A percentile compares a stretch with the other conserved stretches of the same genome.
These are phyloP conservation scores for Thelonectria discophora DNA, from an alignment of 2,329 filamentous ascomycete genomes.

Conservation along the genomic window DNA sequence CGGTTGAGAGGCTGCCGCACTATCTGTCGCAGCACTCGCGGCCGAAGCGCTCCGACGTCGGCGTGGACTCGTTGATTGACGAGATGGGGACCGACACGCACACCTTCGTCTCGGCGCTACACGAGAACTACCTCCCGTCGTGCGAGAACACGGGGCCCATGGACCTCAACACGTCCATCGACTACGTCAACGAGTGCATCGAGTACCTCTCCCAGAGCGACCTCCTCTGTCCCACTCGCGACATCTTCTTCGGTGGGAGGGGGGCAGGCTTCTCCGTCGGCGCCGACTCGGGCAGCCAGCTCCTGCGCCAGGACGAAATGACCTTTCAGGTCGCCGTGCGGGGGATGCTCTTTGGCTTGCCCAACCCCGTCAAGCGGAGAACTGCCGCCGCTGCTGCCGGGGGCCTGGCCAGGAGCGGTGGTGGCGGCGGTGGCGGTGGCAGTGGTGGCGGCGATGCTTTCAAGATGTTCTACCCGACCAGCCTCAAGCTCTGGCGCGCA, in stretches of 20 bases:
- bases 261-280: constrained; percentile 61
- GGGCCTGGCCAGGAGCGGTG: constrained; percentile 51
- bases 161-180: constrained; percentile 70
- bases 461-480: constrained; percentile 93
- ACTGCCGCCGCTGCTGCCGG: constrained; percentile 54
- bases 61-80: constrained; percentile 81
- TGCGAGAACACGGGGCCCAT: constrained; percentile 68
- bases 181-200: constrained; percentile 85
- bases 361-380: constrained; percentile 83
- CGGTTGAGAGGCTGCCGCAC: constrained; percentile 65
- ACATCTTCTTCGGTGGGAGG: constrained; percentile 69
- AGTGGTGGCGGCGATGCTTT: constrained; percentile 74
- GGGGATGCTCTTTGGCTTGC: constrained; percentile 85
- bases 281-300: constrained; percentile 72
- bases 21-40: constrained; percentile 66
- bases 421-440: no score
- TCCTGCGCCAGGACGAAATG: constrained; percentile 91
- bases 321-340: constrained; percentile 90
- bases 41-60: constrained; percentile 70
- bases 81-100: constrained; percentile 92
- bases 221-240: constrained; percentile 78
- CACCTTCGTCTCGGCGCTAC: constrained; percentile 88
- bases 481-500: constrained; percentile 82
- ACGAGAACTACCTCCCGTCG: constrained; percentile 92
- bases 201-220: constrained; percentile 89